These are phyloP conservation scores for Blastocystis hominis DNA, from an alignment of 352 stramenopile genomes.

Conservation along the genomic window DNA sequence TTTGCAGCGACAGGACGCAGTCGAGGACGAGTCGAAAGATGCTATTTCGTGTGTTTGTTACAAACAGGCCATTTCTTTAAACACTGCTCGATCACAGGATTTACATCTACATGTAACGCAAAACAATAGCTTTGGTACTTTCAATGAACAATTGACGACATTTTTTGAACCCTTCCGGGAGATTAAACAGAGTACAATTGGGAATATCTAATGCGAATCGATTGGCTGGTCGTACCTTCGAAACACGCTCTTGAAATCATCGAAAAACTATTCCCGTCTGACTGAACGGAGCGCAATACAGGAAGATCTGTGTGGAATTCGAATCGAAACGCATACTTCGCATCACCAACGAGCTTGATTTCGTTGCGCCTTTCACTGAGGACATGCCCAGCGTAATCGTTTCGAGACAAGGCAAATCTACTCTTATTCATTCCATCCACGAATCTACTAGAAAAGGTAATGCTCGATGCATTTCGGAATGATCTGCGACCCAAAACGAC, in stretches of 20 bases:
- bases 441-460: background rate
- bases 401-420: background rate
- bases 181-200: background rate
- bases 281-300: background rate
- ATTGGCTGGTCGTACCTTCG: too few relatives aligned
- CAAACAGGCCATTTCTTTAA: background rate
- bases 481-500: background rate
- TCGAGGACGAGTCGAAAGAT: slow-evolving; percentile 2
- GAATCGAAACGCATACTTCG: background rate
- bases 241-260: too few relatives aligned
- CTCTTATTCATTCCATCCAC: background rate
- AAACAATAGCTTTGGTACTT: too few relatives aligned
- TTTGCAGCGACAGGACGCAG: background rate
- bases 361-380: background rate
- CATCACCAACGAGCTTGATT: background rate
- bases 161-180: background rate
- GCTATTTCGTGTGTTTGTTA: slow-evolving; percentile 20
- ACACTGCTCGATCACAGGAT: too few relatives aligned
- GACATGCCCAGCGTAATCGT: background rate
- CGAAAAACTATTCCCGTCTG: background rate
- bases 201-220: background rate
- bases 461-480: background rate
- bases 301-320: background rate
- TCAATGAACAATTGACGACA: background rate
- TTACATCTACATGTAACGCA: too few relatives aligned